A percentile compares a stretch with the other conserved stretches of the same genome.
phyloP scores from a whole-genome alignment of 352 stramenopile genomes.

The Peronospora belbahrii region DNA sequence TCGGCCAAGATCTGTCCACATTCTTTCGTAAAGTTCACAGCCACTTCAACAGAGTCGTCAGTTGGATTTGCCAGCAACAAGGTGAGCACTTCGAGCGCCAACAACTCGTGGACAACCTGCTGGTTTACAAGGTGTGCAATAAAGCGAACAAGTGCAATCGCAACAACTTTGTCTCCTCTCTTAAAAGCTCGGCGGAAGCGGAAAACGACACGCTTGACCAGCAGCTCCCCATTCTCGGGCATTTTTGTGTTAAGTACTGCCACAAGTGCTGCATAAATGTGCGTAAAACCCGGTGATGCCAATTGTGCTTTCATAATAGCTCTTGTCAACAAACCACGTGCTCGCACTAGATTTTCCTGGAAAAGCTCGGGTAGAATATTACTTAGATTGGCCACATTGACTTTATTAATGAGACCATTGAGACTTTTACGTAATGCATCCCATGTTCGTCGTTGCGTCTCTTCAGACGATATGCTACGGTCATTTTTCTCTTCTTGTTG shows the following conservation, averaged over 20 bases:
- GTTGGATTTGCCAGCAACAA: conserved; percentile 96
- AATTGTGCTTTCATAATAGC: conserved; percentile 95
- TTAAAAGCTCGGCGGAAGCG: conserved; percentile 95
- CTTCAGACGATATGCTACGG: conserved; percentile 35
- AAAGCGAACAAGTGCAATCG: conserved; percentile 93
- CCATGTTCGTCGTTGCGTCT: conserved; percentile 91
- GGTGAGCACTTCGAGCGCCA: conserved; percentile 96
- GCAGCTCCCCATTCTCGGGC: conserved; percentile 94
- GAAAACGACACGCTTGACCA: conserved; percentile 91
- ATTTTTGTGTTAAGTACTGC: conserved; percentile 99
- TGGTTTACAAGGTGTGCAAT: conserved; percentile 99
- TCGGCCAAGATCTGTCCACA: conserved; percentile 87
- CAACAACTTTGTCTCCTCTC: conserved; percentile 92
- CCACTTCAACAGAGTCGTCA: conserved; percentile 97
- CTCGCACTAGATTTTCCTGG: conserved; percentile 95
- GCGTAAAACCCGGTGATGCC: conserved; percentile 93
- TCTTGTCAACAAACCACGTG: conserved; percentile 89
- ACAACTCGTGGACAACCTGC: conserved; percentile 94
- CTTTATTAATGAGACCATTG: conserved; percentile 98
- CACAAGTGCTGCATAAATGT: conserved; percentile 95
- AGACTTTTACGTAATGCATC: conserved; percentile 94
- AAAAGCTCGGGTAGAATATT: conserved; percentile 95
- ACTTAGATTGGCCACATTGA: conserved; percentile 91
- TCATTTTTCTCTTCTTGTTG: conserved; percentile 31
- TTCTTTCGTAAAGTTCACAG: conserved; percentile 96